Evolutionary conservation across 2,329 filamentous ascomycete species (phyloP), one percentile per base, ranked within the genome.

Genomic region (Aspergillus viridinutans): DNA sequence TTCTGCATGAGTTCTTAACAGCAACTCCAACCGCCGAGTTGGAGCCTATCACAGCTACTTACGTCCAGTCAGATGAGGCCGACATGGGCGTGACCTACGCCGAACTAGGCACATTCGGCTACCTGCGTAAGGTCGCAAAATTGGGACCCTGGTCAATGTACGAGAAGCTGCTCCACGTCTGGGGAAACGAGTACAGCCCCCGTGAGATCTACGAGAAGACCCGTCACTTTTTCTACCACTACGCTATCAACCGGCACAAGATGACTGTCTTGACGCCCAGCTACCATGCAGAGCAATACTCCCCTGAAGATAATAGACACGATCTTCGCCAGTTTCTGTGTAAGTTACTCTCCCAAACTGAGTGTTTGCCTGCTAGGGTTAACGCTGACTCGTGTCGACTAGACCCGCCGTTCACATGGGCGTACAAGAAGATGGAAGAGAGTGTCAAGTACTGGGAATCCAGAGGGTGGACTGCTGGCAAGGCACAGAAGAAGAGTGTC

Each of bases 221-320:
- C 0, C 72, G 76, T 40, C 69, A 74, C 4, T 78, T 79, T 63
- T 72, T 72, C 58, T 64, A 70, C 32, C 66, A 80, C 65, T 86
- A 88, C 65, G 78, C 81, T 0, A 83, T 87, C 62, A 88, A 88
- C 65, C 74, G 86, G 9, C 85, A 88, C 69, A 89, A 89, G 72
- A 80, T 82, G 70, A 86, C 83, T 1, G 80, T 83, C 8, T 70
- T 85, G 51, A 86, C 84, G 1, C 84, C 84, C 0, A 78, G 79
- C 3, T 76, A 85, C 42, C 85, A 86, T 63, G 70, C 78, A 9
- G 70, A 72, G 54, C 69, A 73, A 14, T 86, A 87, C 62, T 78
- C 71, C 40, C 78, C 79, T 0, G 82, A 85, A 47, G 83, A 85
- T 54, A 86, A 87, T 61, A 71, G 84, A 3, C 84, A 79, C 59